phyloP scores from a whole-genome alignment of 2,329 filamentous ascomycete species.

The Chaetomiaceae sp. region DNA sequence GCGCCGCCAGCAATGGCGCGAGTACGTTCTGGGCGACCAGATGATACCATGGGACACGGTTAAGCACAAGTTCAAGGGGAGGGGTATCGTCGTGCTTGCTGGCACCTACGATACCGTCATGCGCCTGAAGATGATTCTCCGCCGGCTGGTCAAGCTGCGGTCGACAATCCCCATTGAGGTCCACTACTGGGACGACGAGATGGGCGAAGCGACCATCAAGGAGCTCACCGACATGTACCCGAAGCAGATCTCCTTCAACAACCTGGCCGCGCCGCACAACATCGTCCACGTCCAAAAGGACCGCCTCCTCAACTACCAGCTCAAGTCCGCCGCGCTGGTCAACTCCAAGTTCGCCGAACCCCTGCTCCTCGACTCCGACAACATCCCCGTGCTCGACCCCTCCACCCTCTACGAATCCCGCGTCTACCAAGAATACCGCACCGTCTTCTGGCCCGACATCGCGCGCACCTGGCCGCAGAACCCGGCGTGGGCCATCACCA shows the following conservation, averaged over 20 bases:
- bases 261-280: conserved; percentile 1
- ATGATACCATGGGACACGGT: conserved; percentile 3
- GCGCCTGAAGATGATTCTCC: conserved; percentile 3
- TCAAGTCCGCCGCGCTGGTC: conserved; percentile 3
- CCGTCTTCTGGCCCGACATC: conserved; percentile 12
- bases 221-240: neutral
- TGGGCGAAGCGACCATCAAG: neutral
- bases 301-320: conserved; percentile 1
- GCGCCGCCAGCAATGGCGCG: conserved; percentile 2
- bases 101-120: conserved; percentile 4
- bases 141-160: neutral
- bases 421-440: conserved; percentile 6
- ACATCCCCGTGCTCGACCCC: conserved; percentile 8
- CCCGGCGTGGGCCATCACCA: conserved; percentile 9
- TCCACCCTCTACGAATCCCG: conserved; percentile 3
- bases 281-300: neutral
- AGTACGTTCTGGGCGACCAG: neutral
- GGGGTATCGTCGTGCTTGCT: conserved; percentile 1
- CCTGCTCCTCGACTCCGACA: conserved; percentile 10
- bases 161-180: conserved; percentile 1
- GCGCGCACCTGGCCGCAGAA: conserved; percentile 7
- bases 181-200: conserved; percentile 8
- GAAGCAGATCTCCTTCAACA: neutral
- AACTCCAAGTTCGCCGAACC: conserved; percentile 7
- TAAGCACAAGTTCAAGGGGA: neutral